These are phyloP conservation scores for Periglandula ipomoeae DNA, from an alignment of 2,329 filamentous ascomycete genomes.

Conservation along the genomic window DNA sequence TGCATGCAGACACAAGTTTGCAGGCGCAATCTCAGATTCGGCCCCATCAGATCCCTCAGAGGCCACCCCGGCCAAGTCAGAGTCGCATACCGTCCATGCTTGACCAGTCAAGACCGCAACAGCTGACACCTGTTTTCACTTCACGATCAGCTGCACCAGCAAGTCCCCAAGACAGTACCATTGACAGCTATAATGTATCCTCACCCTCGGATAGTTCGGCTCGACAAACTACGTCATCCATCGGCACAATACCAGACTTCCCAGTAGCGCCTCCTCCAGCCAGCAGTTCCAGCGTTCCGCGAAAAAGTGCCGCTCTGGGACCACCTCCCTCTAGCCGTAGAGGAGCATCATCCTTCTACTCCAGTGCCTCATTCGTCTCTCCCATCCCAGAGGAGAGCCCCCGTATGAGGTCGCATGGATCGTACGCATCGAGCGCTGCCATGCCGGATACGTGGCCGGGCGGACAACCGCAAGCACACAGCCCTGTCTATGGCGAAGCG, in stretches of 20 bases:
- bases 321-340: slow-evolving; percentile 52
- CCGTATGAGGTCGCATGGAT: slow-evolving; percentile 47
- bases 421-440: slow-evolving; percentile 62
- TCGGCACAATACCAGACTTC: slow-evolving; percentile 52
- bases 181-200: slow-evolving; percentile 28
- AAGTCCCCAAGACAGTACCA: slow-evolving; percentile 19
- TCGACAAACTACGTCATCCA: slow-evolving; percentile 42
- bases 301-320: slow-evolving; percentile 46
- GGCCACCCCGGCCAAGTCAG: slow-evolving; percentile 50
- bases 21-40: slow-evolving; percentile 43
- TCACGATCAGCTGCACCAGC: slow-evolving; percentile 23
- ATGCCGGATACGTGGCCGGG: slow-evolving; percentile 61
- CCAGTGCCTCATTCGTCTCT: slow-evolving; percentile 57
- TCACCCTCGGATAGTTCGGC: slow-evolving; percentile 39
- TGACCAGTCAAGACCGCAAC: slow-evolving; percentile 46
- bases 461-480: slow-evolving; percentile 31
- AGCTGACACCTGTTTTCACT: slow-evolving; percentile 43
- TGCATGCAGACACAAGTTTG: slow-evolving; percentile 25
- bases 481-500: slow-evolving; percentile 36
- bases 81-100: slow-evolving; percentile 51
- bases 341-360: slow-evolving; percentile 56
- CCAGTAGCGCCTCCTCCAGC: slow-evolving; percentile 30
- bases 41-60: slow-evolving; percentile 41
- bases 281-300: slow-evolving; percentile 19
- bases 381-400: slow-evolving; percentile 67